These are phyloP conservation scores for Vaccinium macrocarpon DNA, from an alignment of 148 eudicot genomes.

Conservation along the genomic window DNA sequence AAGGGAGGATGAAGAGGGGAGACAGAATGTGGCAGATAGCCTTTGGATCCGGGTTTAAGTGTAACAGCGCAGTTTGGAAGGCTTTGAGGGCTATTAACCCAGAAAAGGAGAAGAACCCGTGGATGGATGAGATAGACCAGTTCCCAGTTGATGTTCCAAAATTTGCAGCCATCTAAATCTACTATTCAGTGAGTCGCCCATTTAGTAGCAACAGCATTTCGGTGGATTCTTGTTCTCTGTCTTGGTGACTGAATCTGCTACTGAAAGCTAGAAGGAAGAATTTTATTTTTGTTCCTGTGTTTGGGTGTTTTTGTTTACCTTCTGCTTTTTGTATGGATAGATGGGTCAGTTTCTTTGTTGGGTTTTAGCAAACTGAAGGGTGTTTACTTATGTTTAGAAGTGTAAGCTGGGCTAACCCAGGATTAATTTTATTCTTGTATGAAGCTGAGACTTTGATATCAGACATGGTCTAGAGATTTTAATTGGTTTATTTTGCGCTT, in stretches of 20 bases:
- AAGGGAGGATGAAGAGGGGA: conserved; percentile 47
- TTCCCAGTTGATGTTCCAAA: conserved; percentile 49
- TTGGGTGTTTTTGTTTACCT: background rate
- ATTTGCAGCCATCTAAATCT: conserved; percentile 32
- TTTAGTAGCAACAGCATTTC: background rate
- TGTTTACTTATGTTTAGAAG: background rate
- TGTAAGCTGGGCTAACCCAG: background rate
- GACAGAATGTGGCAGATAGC: conserved; percentile 50
- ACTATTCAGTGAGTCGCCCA: background rate
- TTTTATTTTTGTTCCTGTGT: background rate
- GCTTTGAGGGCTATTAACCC: conserved; percentile 37
- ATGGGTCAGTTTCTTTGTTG: background rate
- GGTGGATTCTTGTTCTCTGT: background rate
- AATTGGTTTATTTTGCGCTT: background rate
- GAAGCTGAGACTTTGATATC: conserved; percentile 6
- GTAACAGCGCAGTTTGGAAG: conserved; percentile 51
- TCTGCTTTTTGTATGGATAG: background rate
- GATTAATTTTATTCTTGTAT: conserved; percentile 11
- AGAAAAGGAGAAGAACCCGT: conserved; percentile 43
- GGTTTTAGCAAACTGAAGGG: background rate
- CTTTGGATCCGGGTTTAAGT: conserved; percentile 50
- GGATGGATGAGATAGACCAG: conserved; percentile 50
- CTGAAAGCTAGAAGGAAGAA: background rate
- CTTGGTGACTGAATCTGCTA: background rate
- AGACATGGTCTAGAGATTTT: background rate